Conservation (phyloP, 805 yeast species). For the Candida boidinii region DNA sequence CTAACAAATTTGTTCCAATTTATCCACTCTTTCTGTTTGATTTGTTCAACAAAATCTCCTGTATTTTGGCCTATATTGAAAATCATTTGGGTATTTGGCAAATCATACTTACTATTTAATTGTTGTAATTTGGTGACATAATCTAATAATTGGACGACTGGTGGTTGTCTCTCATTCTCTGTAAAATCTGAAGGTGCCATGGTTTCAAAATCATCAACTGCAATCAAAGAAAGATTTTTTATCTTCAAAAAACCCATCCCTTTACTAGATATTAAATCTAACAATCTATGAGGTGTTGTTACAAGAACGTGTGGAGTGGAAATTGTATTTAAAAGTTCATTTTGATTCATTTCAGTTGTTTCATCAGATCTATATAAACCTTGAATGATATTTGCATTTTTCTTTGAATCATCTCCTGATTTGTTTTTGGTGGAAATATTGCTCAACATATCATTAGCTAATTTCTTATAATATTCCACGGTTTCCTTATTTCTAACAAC, state of each 20-base stretch:
- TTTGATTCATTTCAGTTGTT: constrained; percentile 17
- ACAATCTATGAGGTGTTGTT: constrained; percentile 26
- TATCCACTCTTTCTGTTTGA: constrained; percentile 47
- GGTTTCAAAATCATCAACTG: constrained; percentile 26
- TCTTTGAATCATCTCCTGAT: constrained; percentile 4
- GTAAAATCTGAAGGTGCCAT: constrained; percentile 13
- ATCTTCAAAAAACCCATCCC: constrained; percentile 23
- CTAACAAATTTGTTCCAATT: constrained; percentile 23
- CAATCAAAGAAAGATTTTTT: constrained; percentile 17
- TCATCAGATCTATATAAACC: constrained; percentile 20
- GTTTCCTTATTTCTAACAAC: constrained; percentile 20
- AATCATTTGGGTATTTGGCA: constrained; percentile 22
- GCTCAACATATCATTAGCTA: constrained; percentile 1
- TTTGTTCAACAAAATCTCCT: constrained; percentile 41
- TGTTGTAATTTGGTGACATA: constrained; percentile 25
- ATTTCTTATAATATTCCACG: constrained; percentile 6
- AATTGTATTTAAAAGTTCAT: constrained; percentile 10
- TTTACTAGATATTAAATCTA: constrained; percentile 24
- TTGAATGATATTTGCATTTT: no score
- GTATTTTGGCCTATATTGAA: constrained; percentile 16
- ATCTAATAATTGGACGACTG: constrained; percentile 22
- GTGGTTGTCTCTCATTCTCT: constrained; percentile 12
- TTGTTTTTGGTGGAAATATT: neutral
- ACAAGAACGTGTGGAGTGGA: constrained; percentile 24
- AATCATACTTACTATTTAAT: constrained; percentile 20